phyloP scores from a whole-genome alignment of 306 rosid species.

The Hippophae tibetana region DNA sequence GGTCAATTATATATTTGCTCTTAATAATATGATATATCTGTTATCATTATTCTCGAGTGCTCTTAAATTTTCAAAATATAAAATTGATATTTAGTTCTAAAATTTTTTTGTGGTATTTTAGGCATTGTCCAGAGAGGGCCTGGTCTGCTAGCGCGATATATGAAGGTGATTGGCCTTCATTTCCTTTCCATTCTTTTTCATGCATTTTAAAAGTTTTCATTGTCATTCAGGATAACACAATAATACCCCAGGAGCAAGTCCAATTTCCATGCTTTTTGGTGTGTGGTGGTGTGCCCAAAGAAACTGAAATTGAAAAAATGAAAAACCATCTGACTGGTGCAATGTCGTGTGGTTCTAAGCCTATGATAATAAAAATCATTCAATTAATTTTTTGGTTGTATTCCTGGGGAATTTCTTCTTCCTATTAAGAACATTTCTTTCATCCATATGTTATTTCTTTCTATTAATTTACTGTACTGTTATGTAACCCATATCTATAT shows the following conservation, averaged over 20 bases:
- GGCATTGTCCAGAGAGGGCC: slow-evolving; percentile 54
- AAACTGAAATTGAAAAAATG: no score
- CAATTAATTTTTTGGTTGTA: no score
- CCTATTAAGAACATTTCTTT: no score
- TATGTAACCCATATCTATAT: no score
- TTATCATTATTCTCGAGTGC: neutral
- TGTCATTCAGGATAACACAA: neutral
- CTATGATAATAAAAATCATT: no score
- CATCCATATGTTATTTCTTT: no score
- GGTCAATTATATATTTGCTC: slow-evolving; percentile 7
- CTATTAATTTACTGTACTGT: no score
- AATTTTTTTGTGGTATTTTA: slow-evolving; percentile 23
- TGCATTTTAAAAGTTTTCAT: neutral
- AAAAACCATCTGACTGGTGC: no score
- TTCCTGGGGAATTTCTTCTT: no score
- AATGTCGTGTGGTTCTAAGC: no score
- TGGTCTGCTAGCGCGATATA: slow-evolving; percentile 74
- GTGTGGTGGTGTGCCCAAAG: no score
- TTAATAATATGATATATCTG: slow-evolving; percentile 10
- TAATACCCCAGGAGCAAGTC: neutral
- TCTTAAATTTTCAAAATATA: neutral
- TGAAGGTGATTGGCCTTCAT: slow-evolving; percentile 58
- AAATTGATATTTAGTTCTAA: slow-evolving; percentile 3
- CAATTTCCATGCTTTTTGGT: neutral
- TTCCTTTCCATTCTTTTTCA: neutral